Percentiles rank a stretch among this genome's conserved stretches.
Conservation (phyloP, 2,329 filamentous ascomycete genomes). For the Botryotinia calthae region DNA sequence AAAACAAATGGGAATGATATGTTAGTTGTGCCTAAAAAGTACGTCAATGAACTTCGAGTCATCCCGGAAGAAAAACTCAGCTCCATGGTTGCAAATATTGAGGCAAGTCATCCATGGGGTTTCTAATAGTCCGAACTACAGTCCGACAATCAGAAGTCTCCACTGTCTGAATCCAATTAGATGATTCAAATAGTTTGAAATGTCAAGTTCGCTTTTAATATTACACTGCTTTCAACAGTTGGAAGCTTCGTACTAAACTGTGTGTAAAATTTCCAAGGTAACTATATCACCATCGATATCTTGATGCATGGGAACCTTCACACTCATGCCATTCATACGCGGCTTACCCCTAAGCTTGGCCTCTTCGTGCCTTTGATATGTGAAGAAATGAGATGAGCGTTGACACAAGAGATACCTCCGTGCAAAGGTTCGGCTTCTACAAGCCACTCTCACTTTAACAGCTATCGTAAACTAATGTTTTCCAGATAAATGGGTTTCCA, state of each 20-base stretch:
- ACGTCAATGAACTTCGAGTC: neutral
- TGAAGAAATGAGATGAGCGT: neutral
- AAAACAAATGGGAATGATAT: neutral
- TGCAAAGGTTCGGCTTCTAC: neutral
- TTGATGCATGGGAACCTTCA: neutral
- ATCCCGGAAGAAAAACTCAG: neutral
- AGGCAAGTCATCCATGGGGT: neutral
- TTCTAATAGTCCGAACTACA: too few relatives aligned
- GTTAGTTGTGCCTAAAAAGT: neutral
- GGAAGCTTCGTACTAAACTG: neutral
- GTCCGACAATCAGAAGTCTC: too few relatives aligned
- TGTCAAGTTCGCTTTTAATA: too few relatives aligned
- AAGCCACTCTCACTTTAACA: neutral
- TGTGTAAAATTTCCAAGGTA: neutral
- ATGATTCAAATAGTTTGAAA: too few relatives aligned
- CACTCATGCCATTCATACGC: neutral
- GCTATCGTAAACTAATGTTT: neutral
- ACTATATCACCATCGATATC: neutral
- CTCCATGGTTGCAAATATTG: neutral
- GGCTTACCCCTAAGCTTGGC: neutral
- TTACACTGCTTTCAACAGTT: too few relatives aligned
- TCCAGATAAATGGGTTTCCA: neutral
- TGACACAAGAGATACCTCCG: neutral
- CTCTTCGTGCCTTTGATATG: neutral
- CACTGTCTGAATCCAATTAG: too few relatives aligned